phyloP scores from a whole-genome alignment of 1,284 basidiomycete species.

The Cutaneotrichosporon sp. region DNA sequence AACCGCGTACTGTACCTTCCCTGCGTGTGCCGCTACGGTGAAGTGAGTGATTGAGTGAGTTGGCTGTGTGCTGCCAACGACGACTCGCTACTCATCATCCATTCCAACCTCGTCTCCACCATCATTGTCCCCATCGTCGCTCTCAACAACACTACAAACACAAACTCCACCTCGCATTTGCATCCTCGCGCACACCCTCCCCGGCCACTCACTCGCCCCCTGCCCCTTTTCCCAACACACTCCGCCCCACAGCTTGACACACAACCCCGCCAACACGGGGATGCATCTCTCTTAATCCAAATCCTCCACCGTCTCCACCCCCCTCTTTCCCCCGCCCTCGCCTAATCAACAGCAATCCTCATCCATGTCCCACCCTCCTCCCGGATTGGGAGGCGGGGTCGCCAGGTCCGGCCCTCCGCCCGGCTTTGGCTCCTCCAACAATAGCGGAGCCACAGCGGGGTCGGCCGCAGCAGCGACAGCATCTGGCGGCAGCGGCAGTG shows the following conservation, averaged over 20 bases:
- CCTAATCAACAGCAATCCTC: conserved; percentile 1
- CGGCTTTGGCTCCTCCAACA: conserved; percentile 32
- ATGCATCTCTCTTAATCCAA: conserved; percentile 11
- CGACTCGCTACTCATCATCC: background rate
- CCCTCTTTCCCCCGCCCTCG: background rate
- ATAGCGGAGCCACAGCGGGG: background rate
- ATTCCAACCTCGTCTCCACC: background rate
- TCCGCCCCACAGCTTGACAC: conserved; percentile 3
- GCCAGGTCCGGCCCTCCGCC: conserved; percentile 45
- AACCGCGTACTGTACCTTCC: too few species aligned
- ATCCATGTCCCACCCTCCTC: conserved; percentile 41
- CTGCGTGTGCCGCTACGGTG: too few species aligned
- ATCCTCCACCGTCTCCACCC: conserved; percentile 9
- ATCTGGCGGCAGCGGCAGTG: conserved; percentile 3
- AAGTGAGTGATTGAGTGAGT: too few species aligned
- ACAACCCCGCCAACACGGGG: conserved; percentile 9
- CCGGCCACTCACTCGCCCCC: background rate
- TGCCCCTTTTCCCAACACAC: background rate
- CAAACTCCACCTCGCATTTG: background rate
- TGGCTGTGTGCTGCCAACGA: too few species aligned
- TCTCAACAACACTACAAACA: background rate
- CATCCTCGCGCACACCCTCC: conserved; percentile 2
- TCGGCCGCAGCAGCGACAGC: background rate
- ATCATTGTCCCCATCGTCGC: background rate
- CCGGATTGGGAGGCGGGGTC: conserved; percentile 45